Evolutionary conservation across 129 eudicot species (phyloP).

Genomic region (Scalesia atractyloides): DNA sequence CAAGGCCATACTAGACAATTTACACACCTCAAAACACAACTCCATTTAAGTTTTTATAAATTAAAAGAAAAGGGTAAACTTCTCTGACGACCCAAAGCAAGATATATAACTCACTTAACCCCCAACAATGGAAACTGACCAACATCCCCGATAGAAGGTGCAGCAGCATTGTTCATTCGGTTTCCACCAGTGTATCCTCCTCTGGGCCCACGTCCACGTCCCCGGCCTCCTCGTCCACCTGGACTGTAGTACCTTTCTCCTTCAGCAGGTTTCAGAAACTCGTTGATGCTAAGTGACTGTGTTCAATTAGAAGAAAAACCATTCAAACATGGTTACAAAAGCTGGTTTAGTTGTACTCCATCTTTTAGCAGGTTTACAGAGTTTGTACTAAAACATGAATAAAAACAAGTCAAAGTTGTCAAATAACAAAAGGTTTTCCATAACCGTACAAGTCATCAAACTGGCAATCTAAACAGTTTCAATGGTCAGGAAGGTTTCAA

Average conservation of each 20-base stretch:
- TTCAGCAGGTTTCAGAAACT: slow-evolving; percentile 41
- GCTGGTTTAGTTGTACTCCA: too few species aligned
- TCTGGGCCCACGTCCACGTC: slow-evolving; percentile 66
- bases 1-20: slow-evolving; percentile 45
- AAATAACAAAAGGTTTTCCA: too few species aligned
- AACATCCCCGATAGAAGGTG: slow-evolving; percentile 75
- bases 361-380: too few species aligned
- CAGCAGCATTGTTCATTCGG: slow-evolving; percentile 34
- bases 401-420: too few species aligned
- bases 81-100: slow-evolving; percentile 13
- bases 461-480: too few species aligned
- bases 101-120: slow-evolving; percentile 42
- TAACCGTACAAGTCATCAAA: too few species aligned
- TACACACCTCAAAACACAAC: slow-evolving; percentile 49
- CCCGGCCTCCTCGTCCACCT: slow-evolving; percentile 66
- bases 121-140: slow-evolving; percentile 79
- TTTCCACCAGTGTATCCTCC: slow-evolving; percentile 53
- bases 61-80: slow-evolving; percentile 14
- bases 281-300: slow-evolving; percentile 49
- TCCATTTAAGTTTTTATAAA: slow-evolving; percentile 14
- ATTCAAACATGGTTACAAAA: not conserved
- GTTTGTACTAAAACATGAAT: too few species aligned
- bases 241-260: slow-evolving; percentile 62
- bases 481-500: too few species aligned
- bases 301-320: not conserved